phyloP scores from a whole-genome alignment of 805 yeast genomes.

The Wickerhamomyces xylosicus region DNA sequence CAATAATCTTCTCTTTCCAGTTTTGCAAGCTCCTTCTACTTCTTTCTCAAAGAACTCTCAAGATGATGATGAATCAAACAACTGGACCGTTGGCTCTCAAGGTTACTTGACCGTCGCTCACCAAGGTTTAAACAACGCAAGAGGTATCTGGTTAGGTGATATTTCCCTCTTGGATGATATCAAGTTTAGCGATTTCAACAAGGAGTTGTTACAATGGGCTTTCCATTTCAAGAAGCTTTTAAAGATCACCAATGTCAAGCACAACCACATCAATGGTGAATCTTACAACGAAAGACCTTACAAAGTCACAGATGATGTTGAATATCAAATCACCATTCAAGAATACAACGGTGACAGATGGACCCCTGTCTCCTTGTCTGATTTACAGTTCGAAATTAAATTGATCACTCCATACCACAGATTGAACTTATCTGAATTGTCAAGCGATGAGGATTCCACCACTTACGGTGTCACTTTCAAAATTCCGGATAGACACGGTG shows the following conservation, averaged over 20 bases:
- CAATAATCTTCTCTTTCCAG: conserved; percentile 59
- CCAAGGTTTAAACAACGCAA: conserved; percentile 72
- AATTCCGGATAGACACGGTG: conserved; percentile 94
- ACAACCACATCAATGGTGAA: conserved; percentile 36
- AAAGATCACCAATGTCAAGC: conserved; percentile 41
- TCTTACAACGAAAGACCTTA: conserved; percentile 39
- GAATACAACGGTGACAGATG: conserved; percentile 48
- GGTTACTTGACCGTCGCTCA: conserved; percentile 66
- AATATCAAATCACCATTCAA: conserved; percentile 37
- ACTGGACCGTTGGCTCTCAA: conserved; percentile 79
- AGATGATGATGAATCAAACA: conserved; percentile 32
- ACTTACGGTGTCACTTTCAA: conserved; percentile 47
- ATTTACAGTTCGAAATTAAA: conserved; percentile 72
- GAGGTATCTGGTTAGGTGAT: conserved; percentile 78
- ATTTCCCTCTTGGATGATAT: conserved; percentile 37
- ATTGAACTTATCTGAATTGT: conserved; percentile 41
- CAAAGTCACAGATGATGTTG: conserved; percentile 65
- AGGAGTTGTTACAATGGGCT: conserved; percentile 54
- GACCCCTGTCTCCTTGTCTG: conserved; percentile 56
- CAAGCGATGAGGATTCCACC: conserved; percentile 24
- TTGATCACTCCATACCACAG: conserved; percentile 96
- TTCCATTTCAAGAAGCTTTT: conserved; percentile 62
- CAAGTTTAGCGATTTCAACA: conserved; percentile 22
- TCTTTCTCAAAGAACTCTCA: conserved; percentile 44
- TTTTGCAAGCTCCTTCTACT: conserved; percentile 55